Evolutionary conservation across 176 grass and related monocot species (phyloP), one percentile per base, ranked within the genome.

Genomic region (Oryza brachyantha): DNA sequence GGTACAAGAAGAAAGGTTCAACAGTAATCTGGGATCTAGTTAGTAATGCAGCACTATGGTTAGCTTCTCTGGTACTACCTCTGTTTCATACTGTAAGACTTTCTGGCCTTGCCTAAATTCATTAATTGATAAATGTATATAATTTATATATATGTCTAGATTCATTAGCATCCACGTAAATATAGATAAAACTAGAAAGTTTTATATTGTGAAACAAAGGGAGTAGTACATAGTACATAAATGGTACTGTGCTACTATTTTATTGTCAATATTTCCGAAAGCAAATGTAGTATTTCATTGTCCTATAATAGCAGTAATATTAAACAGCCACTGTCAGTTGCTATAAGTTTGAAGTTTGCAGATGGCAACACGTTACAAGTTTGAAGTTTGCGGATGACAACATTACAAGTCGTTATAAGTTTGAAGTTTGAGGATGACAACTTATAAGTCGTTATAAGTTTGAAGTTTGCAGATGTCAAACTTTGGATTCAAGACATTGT

Each of bases 321-420:
- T 14, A 13, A 28, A 73, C 60, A 29, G 61, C 66, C 38, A 66
- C 16, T 48, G 35, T 73, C 45, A 81, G 40, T 76, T 45, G 25
- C 31, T 72, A 64, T 17, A 72, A 64, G 11, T 85, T 78, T 64
- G 10, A 72, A 29, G 27, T 66, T 83, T 39, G 39, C 63, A 29
- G 41, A 40, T 61, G 45, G n/a, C n/a, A 48, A 32, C 1, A 43
- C 12, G 41, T 3, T 14, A 14, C 14, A 43, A 43, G 3, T 84
- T 77, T 62, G 9, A 77, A n/a, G 26, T 64, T 77, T 48, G 52
- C 63, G 24, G 41, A 40, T 61, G 45, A 48, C 28, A 78, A 38
- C 8, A 3, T n/a, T n/a, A n/a, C n/a, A n/a, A n/a, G n/a, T n/a
- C 58, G 31, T 32, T 72, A 64, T 24, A 72, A 64, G 11, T 78